Evolutionary conservation across 805 yeast genomes (phyloP).

Genomic region (Monosporozyma aerobia): DNA sequence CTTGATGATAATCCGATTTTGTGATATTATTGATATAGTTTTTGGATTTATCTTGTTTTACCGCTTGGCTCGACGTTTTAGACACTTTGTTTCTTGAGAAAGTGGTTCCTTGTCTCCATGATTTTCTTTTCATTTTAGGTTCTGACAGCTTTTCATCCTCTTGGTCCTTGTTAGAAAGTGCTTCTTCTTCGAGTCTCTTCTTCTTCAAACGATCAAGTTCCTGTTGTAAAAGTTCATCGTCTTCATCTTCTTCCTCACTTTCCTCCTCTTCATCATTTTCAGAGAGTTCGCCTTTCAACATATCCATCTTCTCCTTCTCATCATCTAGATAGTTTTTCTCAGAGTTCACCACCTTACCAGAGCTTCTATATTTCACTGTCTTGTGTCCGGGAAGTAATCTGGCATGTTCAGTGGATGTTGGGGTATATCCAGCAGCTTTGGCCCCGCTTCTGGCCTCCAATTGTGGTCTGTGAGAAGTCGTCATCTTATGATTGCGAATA

Average conservation of each 20-base stretch:
- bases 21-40: slow-evolving; percentile 30
- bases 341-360: not conserved
- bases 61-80: slow-evolving; percentile 12
- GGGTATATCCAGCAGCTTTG: slow-evolving; percentile 30
- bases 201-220: not conserved
- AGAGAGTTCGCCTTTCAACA: not conserved
- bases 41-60: not conserved
- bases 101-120: slow-evolving; percentile 20
- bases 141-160: not conserved
- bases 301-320: not conserved
- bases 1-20: slow-evolving; percentile 34
- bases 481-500: slow-evolving; percentile 33
- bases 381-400: slow-evolving; percentile 48
- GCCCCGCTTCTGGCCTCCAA: slow-evolving; percentile 54
- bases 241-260: slow-evolving; percentile 1
- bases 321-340: slow-evolving; percentile 3
- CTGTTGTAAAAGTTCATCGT: slow-evolving; percentile 12
- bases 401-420: slow-evolving; percentile 43
- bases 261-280: slow-evolving; percentile 20
- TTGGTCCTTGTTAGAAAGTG: slow-evolving; percentile 6
- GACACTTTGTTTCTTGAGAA: slow-evolving; percentile 19
- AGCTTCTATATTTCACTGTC: slow-evolving; percentile 34
- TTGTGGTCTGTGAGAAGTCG: slow-evolving; percentile 64
- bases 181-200: slow-evolving; percentile 12
- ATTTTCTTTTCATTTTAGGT: not conserved